A percentile compares a stretch with the other conserved stretches of the same genome.
These are phyloP conservation scores for Amylostereum chailletii DNA, from an alignment of 1,284 basidiomycete species.

Conservation along the genomic window DNA sequence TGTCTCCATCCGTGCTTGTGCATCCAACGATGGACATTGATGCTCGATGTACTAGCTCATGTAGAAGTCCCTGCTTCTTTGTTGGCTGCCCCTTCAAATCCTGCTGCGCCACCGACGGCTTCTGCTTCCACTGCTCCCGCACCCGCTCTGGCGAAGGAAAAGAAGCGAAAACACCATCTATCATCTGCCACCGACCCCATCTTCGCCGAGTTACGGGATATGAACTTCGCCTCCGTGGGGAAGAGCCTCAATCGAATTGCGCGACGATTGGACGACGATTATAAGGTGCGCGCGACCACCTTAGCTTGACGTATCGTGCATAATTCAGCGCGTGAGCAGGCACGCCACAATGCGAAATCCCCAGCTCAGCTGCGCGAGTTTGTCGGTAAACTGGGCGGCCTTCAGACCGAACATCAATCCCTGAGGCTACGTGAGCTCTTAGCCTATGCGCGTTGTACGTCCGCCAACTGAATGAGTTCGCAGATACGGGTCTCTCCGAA, in stretches of 20 bases:
- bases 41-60: conserved; percentile 49
- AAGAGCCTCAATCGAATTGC: conserved; percentile 78
- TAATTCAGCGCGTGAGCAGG: conserved; percentile 27
- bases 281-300: conserved; percentile 49
- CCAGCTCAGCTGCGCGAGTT: conserved; percentile 91
- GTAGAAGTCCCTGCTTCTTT: conserved; percentile 84
- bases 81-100: conserved; percentile 39
- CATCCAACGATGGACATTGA: neutral
- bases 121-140: conserved; percentile 30
- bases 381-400: conserved; percentile 86
- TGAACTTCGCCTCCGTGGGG: conserved; percentile 93
- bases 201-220: conserved; percentile 77
- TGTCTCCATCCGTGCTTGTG: conserved; percentile 17
- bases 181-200: conserved; percentile 75
- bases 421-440: conserved; percentile 70
- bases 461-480: neutral
- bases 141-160: conserved; percentile 56
- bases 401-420: conserved; percentile 88
- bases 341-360: conserved; percentile 77
- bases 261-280: conserved; percentile 82
- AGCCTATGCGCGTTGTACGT: neutral
- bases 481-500: conserved; percentile 94
- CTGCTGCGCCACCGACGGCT: conserved; percentile 31
- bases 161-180: conserved; percentile 84
- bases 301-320: conserved; percentile 2